These are phyloP conservation scores for Aureobasidium lini DNA, from an alignment of 2,329 filamentous ascomycete species.

Conservation along the genomic window DNA sequence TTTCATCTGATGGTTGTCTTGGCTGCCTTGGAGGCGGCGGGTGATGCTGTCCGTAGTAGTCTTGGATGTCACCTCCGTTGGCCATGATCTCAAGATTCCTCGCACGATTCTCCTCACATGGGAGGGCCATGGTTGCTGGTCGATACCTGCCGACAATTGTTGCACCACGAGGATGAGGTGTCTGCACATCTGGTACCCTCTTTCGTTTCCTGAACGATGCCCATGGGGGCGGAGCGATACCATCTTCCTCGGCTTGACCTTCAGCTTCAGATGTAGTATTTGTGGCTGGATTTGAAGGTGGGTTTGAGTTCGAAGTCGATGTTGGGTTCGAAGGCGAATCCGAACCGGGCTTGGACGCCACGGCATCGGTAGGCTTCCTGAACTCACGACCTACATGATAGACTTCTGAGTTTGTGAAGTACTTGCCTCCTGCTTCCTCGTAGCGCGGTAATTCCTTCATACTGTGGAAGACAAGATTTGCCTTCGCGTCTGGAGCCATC, in stretches of 20 bases:
- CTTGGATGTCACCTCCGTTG: not conserved
- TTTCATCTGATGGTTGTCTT: not conserved
- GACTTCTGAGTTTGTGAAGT: not conserved
- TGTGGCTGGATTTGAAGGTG: not conserved
- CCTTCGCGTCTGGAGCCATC: not conserved
- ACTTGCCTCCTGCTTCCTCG: not conserved
- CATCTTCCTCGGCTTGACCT: not conserved
- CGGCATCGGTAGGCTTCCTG: not conserved
- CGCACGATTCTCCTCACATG: too few species aligned
- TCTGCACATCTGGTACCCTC: not conserved
- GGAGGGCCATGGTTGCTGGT: too few species aligned
- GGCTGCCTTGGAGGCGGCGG: not conserved
- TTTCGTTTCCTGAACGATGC: not conserved
- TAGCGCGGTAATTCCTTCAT: not conserved
- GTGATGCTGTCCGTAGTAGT: not conserved
- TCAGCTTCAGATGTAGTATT: not conserved
- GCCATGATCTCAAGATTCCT: not conserved
- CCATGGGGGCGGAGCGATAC: not conserved
- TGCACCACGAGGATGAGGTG: not conserved
- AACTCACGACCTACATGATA: not conserved
- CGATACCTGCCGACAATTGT: not conserved
- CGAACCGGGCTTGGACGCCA: not conserved
- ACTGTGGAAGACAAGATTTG: not conserved
- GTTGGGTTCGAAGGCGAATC: too few species aligned
- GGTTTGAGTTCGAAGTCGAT: not conserved